Conservation (phyloP, 352 stramenopile species). For the Pythium dissimile region DNA sequence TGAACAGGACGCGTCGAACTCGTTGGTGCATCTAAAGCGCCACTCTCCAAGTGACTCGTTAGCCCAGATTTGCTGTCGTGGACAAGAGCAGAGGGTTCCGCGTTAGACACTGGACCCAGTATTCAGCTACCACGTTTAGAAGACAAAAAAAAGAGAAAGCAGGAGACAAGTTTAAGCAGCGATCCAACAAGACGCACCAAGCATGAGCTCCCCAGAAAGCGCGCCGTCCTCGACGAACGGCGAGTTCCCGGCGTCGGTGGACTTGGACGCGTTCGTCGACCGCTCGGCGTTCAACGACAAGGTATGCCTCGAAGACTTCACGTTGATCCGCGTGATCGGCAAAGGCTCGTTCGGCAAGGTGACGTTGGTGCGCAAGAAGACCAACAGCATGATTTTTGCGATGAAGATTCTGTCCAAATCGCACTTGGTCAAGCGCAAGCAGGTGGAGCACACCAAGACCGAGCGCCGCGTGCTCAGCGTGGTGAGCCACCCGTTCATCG, state of each 20-base stretch:
- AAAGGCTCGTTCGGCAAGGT: conserved; percentile 89
- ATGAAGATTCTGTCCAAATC: conserved; percentile 92
- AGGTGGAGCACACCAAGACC: conserved; percentile 96
- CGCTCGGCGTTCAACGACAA: conserved; percentile 83
- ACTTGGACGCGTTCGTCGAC: conserved; percentile 71
- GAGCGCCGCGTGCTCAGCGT: conserved; percentile 94
- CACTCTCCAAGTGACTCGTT: no score
- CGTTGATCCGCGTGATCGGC: conserved; percentile 86
- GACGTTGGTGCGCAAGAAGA: conserved; percentile 88
- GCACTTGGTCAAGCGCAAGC: conserved; percentile 92
- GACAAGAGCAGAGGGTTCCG: background rate
- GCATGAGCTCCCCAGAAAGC: conserved; percentile 58
- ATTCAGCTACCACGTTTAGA: no score
- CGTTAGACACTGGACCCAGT: background rate
- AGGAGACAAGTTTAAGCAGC: background rate
- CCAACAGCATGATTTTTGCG: conserved; percentile 88
- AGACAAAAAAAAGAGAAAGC: no score
- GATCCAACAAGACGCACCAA: background rate
- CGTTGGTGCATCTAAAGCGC: no score
- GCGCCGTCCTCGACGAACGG: conserved; percentile 27
- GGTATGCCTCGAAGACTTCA: conserved; percentile 88
- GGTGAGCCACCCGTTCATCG: conserved; percentile 97
- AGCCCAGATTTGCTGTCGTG: no score
- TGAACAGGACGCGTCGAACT: no score
- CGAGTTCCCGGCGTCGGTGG: conserved; percentile 32